Evolutionary conservation across 768 basidiomycete genomes (phyloP).

Genomic region (Polyporus arcularius): DNA sequence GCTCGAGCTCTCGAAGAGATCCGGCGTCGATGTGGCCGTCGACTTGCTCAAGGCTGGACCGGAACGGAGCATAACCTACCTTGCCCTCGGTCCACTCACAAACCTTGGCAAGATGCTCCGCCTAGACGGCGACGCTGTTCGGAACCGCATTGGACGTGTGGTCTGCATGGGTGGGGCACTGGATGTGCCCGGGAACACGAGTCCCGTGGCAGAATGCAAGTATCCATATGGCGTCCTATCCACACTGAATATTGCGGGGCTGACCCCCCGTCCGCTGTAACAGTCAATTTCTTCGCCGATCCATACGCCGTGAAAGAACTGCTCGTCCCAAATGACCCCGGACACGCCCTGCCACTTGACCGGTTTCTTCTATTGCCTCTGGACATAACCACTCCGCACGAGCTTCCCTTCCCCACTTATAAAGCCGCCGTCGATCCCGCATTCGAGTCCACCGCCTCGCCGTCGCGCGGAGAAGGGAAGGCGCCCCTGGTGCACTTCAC

Average conservation of each 20-base stretch:
- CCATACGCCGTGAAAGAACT: slow-evolving; percentile 80
- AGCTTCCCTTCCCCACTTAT: slow-evolving; percentile 73
- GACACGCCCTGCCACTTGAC: slow-evolving; percentile 57
- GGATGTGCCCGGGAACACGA: slow-evolving; percentile 88
- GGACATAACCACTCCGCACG: slow-evolving; percentile 82
- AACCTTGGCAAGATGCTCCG: slow-evolving; percentile 72
- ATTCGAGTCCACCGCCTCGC: slow-evolving; percentile 50
- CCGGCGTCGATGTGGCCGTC: slow-evolving; percentile 56
- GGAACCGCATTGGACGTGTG: slow-evolving; percentile 66
- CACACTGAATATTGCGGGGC: neutral
- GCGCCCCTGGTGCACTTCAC: slow-evolving; percentile 73
- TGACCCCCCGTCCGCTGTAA: neutral
- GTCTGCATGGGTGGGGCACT: slow-evolving; percentile 93
- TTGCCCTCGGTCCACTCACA: slow-evolving; percentile 77
- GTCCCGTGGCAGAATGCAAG: slow-evolving; percentile 82
- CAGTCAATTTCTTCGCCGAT: slow-evolving; percentile 88
- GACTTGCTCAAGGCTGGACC: slow-evolving; percentile 55
- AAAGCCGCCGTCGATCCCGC: slow-evolving; percentile 56
- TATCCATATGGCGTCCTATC: slow-evolving; percentile 3
- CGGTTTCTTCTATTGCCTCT: slow-evolving; percentile 73
- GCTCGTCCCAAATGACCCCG: slow-evolving; percentile 42
- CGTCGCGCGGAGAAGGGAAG: slow-evolving; percentile 52
- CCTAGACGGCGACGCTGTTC: slow-evolving; percentile 52
- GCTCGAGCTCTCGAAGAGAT: slow-evolving; percentile 45
- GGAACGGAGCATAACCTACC: slow-evolving; percentile 61